A percentile compares a stretch with the other conserved stretches of the same genome.
Evolutionary conservation across 1,139 yeast species (phyloP).

Genomic region (Saccharomyces uvarum): DNA sequence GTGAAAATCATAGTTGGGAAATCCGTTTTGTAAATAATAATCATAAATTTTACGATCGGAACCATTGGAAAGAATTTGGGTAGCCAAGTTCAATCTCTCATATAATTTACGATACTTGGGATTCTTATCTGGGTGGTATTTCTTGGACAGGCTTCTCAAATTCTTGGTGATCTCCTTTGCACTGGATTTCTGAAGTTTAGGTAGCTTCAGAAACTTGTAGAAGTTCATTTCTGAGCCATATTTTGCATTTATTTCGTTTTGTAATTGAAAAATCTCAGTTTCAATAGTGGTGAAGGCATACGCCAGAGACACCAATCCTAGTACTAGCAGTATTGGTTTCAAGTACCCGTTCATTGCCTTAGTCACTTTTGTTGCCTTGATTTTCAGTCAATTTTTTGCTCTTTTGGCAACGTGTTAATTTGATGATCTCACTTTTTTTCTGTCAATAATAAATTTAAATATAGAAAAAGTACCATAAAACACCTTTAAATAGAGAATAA

Average conservation of each 20-base stretch:
- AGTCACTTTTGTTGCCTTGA: background rate
- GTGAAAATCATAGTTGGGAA: slow-evolving; percentile 70
- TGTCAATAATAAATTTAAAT: background rate
- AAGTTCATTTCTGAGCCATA: slow-evolving; percentile 59
- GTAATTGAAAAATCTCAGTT: slow-evolving; percentile 71
- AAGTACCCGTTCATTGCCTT: background rate
- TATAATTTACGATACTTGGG: slow-evolving; percentile 40
- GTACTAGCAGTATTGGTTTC: slow-evolving; percentile 2
- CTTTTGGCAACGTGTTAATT: background rate
- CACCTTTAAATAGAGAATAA: background rate
- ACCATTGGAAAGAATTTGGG: slow-evolving; percentile 61
- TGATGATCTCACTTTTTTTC: background rate
- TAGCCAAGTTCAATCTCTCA: slow-evolving; percentile 66
- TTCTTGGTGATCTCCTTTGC: slow-evolving; percentile 64
- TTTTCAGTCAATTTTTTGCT: background rate
- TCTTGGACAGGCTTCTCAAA: slow-evolving; percentile 61
- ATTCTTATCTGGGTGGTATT: slow-evolving; percentile 78
- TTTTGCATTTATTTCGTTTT: slow-evolving; percentile 56
- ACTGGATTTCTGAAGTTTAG: slow-evolving; percentile 39
- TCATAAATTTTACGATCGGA: slow-evolving; percentile 70
- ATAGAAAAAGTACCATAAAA: background rate
- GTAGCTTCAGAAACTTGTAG: slow-evolving; percentile 58
- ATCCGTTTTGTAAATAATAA: slow-evolving; percentile 74
- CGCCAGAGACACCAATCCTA: slow-evolving; percentile 17
- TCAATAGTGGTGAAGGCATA: slow-evolving; percentile 46